Evolutionary conservation across 352 stramenopile genomes (phyloP).

Genomic region (Phytopythium vexans): DNA sequence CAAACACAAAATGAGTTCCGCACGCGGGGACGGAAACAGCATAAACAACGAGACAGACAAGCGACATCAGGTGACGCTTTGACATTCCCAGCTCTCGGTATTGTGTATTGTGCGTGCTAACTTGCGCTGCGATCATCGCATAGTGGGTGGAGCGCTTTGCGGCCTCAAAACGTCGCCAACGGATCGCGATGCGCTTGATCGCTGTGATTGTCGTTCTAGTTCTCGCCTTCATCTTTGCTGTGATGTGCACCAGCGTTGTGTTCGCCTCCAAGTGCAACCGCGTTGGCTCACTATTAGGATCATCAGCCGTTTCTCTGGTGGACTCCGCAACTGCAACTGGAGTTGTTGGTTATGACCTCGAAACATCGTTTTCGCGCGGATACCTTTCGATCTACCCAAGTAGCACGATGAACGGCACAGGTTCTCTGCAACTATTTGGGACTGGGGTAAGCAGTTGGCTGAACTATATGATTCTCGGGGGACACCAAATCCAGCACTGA

Average conservation of each 20-base stretch:
- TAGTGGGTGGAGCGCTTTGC: constrained; percentile 64
- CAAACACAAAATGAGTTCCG: constrained; percentile 38
- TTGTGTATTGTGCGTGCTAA: not conserved
- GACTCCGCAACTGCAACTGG: constrained; percentile 11
- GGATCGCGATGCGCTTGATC: constrained; percentile 57
- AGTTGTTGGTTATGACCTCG: constrained; percentile 18
- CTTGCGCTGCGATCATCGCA: not conserved
- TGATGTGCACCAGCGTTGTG: constrained; percentile 60
- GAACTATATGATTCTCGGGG: not conserved
- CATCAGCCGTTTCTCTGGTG: constrained; percentile 36
- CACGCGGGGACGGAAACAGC: constrained; percentile 5
- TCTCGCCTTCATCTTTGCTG: constrained; percentile 49
- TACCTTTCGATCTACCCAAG: no score
- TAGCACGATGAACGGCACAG: no score
- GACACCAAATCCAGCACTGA: constrained; percentile 12
- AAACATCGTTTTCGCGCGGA: constrained; percentile 31
- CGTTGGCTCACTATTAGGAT: constrained; percentile 49
- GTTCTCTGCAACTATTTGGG: no score
- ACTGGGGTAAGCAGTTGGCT: constrained; percentile 26
- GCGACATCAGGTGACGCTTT: constrained; percentile 1
- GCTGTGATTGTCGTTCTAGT: constrained; percentile 40
- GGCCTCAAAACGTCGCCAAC: constrained; percentile 53
- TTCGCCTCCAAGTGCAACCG: constrained; percentile 68
- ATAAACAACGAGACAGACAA: not conserved
- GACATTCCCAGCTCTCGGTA: not conserved